Conservation (phyloP, 495 filamentous ascomycete species). For the Cairneyella variabilis region DNA sequence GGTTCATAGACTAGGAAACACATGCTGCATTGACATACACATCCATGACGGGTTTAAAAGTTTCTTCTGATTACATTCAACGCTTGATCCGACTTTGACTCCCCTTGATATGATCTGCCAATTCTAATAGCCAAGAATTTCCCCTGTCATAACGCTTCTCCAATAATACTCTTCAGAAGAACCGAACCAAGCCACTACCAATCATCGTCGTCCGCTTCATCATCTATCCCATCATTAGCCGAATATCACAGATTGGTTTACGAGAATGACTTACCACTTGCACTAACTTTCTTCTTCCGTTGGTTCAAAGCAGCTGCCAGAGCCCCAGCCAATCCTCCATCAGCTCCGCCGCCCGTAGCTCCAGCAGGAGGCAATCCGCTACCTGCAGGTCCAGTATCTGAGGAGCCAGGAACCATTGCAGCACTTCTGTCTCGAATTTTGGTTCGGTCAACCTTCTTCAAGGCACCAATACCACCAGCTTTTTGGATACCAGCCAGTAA, state of each 20-base stretch:
- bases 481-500: conserved; percentile 80
- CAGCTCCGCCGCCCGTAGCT: conserved; percentile 41
- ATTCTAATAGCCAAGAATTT: conserved; percentile 6
- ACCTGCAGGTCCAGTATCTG: conserved; percentile 51
- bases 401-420: conserved; percentile 58
- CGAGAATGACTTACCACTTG: conserved; percentile 69
- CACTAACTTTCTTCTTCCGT: conserved; percentile 84
- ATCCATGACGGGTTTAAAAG: too few species aligned
- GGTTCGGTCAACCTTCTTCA: conserved; percentile 76
- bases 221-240: conserved; percentile 56
- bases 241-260: neutral
- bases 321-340: conserved; percentile 74
- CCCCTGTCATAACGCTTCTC: conserved; percentile 2
- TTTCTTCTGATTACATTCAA: conserved; percentile 11
- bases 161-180: neutral
- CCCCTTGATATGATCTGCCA: conserved; percentile 3
- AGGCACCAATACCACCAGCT: conserved; percentile 63
- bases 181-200: conserved; percentile 44
- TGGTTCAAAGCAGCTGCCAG: conserved; percentile 71
- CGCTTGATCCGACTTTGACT: neutral
- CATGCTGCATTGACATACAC: conserved; percentile 6
- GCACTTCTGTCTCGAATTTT: conserved; percentile 80
- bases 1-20: conserved; percentile 21
- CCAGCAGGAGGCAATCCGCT: conserved; percentile 46
- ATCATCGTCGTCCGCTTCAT: conserved; percentile 73